Percentiles rank a stretch among this genome's conserved stretches.
phyloP scores from a whole-genome alignment of 441 rosid species.

The Erodium trifolium region DNA sequence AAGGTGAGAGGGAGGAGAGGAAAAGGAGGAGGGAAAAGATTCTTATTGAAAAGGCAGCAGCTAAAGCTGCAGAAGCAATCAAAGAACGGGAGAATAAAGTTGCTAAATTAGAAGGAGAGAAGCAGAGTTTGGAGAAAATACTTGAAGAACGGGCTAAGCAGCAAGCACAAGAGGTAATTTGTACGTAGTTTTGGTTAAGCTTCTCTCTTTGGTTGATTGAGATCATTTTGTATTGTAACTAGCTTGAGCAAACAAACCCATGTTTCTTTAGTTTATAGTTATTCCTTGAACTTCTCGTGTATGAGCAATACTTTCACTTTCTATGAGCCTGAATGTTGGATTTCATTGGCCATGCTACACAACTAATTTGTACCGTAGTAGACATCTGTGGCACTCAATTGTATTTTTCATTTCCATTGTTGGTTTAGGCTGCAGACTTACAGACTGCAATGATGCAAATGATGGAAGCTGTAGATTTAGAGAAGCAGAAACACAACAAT shows the following conservation, averaged over 20 bases:
- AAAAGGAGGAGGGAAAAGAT: constrained; percentile 58
- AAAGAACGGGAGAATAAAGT: constrained; percentile 81
- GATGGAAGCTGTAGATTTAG: constrained; percentile 81
- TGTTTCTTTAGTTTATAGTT: not conserved
- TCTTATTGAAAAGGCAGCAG: constrained; percentile 72
- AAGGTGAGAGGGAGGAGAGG: constrained; percentile 70
- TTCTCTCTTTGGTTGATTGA: not conserved
- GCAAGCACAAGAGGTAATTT: constrained; percentile 77
- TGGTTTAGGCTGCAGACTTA: constrained; percentile 69
- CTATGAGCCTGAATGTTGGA: not conserved
- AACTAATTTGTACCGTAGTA: not conserved
- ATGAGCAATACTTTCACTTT: not conserved
- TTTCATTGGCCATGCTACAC: not conserved
- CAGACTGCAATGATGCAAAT: constrained; percentile 89
- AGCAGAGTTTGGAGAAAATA: constrained; percentile 88
- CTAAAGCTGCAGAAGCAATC: constrained; percentile 65
- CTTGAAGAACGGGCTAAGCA: constrained; percentile 91
- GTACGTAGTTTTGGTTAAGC: not conserved
- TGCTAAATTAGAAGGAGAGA: constrained; percentile 92
- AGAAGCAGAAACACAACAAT: constrained; percentile 88
- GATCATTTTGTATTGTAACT: not conserved
- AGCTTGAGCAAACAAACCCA: not conserved
- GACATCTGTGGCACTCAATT: constrained; percentile 3
- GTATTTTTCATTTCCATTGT: not conserved
- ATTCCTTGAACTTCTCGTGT: not conserved